Conservation (phyloP, 495 filamentous ascomycete genomes). For the Friedmanniomyces endolithicus region DNA sequence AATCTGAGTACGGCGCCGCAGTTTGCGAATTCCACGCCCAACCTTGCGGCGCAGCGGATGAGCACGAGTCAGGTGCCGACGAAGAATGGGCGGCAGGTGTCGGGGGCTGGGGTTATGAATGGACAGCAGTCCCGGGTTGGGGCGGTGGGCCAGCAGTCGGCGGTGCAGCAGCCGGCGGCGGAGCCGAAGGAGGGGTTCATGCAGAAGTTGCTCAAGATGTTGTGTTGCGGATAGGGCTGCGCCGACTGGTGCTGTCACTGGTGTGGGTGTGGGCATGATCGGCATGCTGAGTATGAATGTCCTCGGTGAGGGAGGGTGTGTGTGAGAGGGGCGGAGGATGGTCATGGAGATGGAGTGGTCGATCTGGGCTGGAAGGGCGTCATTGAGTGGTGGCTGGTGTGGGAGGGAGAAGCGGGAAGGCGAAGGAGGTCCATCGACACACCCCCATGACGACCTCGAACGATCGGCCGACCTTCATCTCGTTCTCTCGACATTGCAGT, state of each 20-base stretch:
- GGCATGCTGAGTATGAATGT: background rate
- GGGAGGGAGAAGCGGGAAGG: no score
- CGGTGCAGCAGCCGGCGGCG: background rate
- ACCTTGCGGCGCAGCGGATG: constrained; percentile 50
- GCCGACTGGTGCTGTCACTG: no score
- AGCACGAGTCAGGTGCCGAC: constrained; percentile 29
- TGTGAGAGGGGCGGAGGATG: background rate
- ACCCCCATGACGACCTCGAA: no score
- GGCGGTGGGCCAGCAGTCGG: no score
- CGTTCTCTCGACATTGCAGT: background rate
- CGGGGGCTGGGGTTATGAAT: no score
- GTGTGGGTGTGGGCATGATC: no score
- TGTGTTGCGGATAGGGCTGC: constrained; percentile 18
- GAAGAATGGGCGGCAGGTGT: constrained; percentile 31
- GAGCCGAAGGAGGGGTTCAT: constrained; percentile 14
- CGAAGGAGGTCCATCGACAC: no score
- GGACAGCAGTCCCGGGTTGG: no score
- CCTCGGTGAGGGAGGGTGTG: background rate
- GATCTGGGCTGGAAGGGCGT: no score
- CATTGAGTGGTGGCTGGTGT: no score
- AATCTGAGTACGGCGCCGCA: constrained; percentile 66
- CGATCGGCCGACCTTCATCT: no score
- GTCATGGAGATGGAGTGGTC: no score
- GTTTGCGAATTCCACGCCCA: constrained; percentile 79
- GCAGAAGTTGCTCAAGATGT: constrained; percentile 18